Conservation (phyloP, 768 basidiomycete genomes). For the Pleurotus giganteus region DNA sequence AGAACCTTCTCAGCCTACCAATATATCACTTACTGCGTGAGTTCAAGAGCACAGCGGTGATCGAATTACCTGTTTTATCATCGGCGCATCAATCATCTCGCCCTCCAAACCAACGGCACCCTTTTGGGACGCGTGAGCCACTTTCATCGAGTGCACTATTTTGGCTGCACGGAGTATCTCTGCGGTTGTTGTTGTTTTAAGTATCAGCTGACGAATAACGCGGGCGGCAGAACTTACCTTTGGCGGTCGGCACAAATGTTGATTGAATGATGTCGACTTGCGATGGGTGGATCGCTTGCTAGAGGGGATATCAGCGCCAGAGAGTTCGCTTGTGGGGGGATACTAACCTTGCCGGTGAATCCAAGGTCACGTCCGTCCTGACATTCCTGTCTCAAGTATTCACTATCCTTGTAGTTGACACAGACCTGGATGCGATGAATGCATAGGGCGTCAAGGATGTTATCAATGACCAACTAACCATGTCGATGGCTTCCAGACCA, state of each 20-base stretch:
- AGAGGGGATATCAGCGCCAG: constrained; percentile 9
- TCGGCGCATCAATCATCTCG: constrained; percentile 90
- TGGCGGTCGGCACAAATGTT: constrained; percentile 71
- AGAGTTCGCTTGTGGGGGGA: not conserved
- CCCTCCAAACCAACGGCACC: constrained; percentile 80
- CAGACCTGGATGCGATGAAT: constrained; percentile 57
- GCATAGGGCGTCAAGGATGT: not conserved
- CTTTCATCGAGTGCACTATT: constrained; percentile 66
- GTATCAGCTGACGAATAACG: not conserved
- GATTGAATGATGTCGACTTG: constrained; percentile 78
- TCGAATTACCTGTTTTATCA: constrained; percentile 71
- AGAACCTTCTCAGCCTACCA: constrained; percentile 10
- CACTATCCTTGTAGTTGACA: constrained; percentile 77
- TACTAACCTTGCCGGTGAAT: constrained; percentile 82
- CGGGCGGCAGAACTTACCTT: constrained; percentile 59
- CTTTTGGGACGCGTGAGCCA: constrained; percentile 46
- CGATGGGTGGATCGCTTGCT: constrained; percentile 94
- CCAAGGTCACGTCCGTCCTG: constrained; percentile 78
- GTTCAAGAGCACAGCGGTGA: not conserved
- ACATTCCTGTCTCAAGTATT: constrained; percentile 70
- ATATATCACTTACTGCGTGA: not conserved
- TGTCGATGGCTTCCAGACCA: constrained; percentile 83
- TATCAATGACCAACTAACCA: constrained; percentile 48
- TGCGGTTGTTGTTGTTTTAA: constrained; percentile 30
- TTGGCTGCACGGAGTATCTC: constrained; percentile 77